Evolutionary conservation across 495 filamentous ascomycete genomes (phyloP).

Genomic region (Trichoderma orchidacearum): DNA sequence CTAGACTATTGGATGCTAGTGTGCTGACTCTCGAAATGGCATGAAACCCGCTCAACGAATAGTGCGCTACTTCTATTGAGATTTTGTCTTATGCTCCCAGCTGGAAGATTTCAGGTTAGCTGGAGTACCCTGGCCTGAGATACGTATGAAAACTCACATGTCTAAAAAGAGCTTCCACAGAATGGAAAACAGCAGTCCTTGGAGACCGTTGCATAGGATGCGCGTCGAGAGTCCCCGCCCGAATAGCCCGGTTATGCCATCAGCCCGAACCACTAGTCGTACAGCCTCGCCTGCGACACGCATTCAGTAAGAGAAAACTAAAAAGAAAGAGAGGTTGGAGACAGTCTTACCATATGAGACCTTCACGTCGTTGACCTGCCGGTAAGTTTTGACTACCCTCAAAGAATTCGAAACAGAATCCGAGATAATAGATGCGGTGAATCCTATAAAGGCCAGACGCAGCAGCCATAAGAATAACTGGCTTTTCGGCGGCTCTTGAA

Average conservation of each 20-base stretch:
- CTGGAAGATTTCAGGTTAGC: not conserved
- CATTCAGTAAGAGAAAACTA: not conserved
- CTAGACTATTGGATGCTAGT: too few species aligned
- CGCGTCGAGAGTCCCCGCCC: conserved; percentile 18
- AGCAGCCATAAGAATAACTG: conserved; percentile 14
- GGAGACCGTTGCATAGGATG: conserved; percentile 22
- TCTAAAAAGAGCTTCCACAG: conserved; percentile 20
- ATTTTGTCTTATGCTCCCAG: conserved; percentile 10
- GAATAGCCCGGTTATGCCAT: conserved; percentile 15
- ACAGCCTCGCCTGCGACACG: conserved; percentile 13
- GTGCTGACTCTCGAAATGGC: too few species aligned
- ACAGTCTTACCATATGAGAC: conserved; percentile 18
- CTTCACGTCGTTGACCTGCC: conserved; percentile 18
- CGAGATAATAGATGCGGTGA: conserved; percentile 15
- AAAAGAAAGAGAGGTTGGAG: not conserved
- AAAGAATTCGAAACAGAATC: conserved; percentile 20
- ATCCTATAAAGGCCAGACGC: conserved; percentile 18
- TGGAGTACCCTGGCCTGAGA: not conserved
- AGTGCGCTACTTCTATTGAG: not conserved
- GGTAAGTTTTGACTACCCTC: conserved; percentile 18
- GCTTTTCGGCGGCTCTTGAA: conserved; percentile 11
- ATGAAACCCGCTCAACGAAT: too few species aligned
- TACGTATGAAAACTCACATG: conserved; percentile 10
- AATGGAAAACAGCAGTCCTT: conserved; percentile 18
- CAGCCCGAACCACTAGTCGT: conserved; percentile 11